Conservation (phyloP, 768 basidiomycete genomes). For the Tephrocybe sp. region DNA sequence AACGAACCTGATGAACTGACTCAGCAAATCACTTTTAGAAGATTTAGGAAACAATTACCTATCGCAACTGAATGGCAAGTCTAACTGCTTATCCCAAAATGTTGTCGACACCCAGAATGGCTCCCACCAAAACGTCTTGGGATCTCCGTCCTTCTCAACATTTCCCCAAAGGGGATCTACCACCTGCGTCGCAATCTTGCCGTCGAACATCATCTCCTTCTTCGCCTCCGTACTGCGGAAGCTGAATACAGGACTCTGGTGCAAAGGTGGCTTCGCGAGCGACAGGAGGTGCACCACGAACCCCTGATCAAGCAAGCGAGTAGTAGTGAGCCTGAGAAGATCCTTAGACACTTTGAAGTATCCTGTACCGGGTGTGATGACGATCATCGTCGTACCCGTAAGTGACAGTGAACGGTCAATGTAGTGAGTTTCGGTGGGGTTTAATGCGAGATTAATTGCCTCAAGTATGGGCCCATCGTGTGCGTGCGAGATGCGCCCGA, state of each 20-base stretch:
- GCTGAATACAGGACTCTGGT: constrained; percentile 91
- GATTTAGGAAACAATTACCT: constrained; percentile 41
- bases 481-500: constrained; percentile 79
- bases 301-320: constrained; percentile 91
- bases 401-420: constrained; percentile 91
- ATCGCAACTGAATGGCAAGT: constrained; percentile 76
- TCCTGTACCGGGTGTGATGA: constrained; percentile 92
- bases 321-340: constrained; percentile 87
- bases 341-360: constrained; percentile 92
- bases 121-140: too few relatives aligned
- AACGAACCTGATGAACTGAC: constrained; percentile 60
- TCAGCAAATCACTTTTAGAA: constrained; percentile 2
- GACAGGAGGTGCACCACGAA: constrained; percentile 86
- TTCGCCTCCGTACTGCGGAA: constrained; percentile 69
- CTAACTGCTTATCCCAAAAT: constrained; percentile 88
- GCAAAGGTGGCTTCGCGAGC: constrained; percentile 87
- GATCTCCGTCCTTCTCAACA: constrained; percentile 44
- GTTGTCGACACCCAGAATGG: constrained; percentile 82
- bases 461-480: constrained; percentile 96
- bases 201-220: constrained; percentile 38
- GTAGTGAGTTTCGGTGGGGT: constrained; percentile 92
- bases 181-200: constrained; percentile 42
- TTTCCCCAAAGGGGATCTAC: constrained; percentile 78
- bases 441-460: constrained; percentile 88
- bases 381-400: constrained; percentile 78